Conservation (phyloP, 1,139 yeast genomes). For the Sugiyamaella japonica region DNA sequence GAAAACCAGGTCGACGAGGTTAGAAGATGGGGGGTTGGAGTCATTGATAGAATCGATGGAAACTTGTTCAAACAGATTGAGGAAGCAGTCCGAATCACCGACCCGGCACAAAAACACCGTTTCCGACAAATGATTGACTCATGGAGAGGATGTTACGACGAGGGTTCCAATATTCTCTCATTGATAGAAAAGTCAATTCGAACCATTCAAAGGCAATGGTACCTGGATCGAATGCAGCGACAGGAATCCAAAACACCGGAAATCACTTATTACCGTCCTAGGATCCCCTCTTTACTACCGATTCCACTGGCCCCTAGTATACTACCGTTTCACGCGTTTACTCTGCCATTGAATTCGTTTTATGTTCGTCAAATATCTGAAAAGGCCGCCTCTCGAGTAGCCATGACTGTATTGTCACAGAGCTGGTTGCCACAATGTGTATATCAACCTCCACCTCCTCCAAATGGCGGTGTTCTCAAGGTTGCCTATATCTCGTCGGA, state of each 20-base stretch:
- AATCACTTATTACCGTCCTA: conserved; percentile 31
- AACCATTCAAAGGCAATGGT: conserved; percentile 37
- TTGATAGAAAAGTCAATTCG: conserved; percentile 34
- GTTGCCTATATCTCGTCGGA: conserved; percentile 43
- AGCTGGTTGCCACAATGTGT: conserved; percentile 38
- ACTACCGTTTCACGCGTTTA: conserved; percentile 41
- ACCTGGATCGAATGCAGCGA: conserved; percentile 30
- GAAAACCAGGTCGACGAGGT: conserved; percentile 34
- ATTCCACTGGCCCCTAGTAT: conserved; percentile 39
- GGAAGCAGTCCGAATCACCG: conserved; percentile 29
- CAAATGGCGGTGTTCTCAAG: conserved; percentile 31
- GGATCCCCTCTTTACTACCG: conserved; percentile 35
- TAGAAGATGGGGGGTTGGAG: conserved; percentile 37
- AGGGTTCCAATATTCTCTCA: conserved; percentile 35
- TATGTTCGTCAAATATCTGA: conserved; percentile 37
- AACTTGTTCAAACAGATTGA: conserved; percentile 25
- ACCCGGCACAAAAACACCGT: conserved; percentile 4
- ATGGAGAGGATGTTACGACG: conserved; percentile 31
- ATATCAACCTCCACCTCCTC: conserved; percentile 39
- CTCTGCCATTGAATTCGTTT: conserved; percentile 35
- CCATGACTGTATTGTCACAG: conserved; percentile 33
- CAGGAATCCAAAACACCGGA: conserved; percentile 13
- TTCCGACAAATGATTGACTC: conserved; percentile 6
- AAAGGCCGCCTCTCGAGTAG: conserved; percentile 36
- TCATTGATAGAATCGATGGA: conserved; percentile 23